Evolutionary conservation across 208 protist genomes (phyloP).

Genomic region (Strigomonas culicis): DNA sequence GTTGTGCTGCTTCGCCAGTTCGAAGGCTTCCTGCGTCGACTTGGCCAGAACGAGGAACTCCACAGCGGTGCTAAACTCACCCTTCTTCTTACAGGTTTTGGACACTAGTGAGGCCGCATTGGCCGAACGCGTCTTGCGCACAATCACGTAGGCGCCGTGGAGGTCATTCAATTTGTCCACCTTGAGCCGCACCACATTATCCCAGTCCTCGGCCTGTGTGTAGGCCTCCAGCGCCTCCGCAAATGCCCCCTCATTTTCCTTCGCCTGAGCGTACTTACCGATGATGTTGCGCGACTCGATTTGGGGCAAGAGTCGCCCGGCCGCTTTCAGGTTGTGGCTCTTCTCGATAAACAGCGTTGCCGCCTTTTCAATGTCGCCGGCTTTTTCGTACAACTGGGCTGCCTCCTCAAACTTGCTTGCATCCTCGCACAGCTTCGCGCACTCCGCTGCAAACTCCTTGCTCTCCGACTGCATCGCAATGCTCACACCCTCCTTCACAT

Average conservation of each 20-base stretch:
- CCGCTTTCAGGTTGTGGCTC: conserved; percentile 91
- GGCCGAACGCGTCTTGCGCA: conserved; percentile 88
- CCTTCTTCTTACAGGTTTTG: conserved; percentile 80
- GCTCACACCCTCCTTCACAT: conserved; percentile 77
- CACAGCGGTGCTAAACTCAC: conserved; percentile 89
- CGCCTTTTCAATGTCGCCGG: conserved; percentile 87
- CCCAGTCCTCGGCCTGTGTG: conserved; percentile 92
- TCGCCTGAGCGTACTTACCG: conserved; percentile 87
- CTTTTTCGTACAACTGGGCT: conserved; percentile 93
- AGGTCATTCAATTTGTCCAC: conserved; percentile 93
- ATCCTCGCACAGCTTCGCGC: conserved; percentile 92
- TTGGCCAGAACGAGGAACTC: conserved; percentile 97
- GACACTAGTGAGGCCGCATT: conserved; percentile 93
- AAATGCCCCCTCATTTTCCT: conserved; percentile 87
- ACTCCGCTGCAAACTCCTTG: conserved; percentile 79
- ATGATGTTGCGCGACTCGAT: conserved; percentile 95
- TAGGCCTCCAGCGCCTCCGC: conserved; percentile 93
- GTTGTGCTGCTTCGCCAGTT: conserved; percentile 87
- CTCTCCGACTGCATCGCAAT: conserved; percentile 75
- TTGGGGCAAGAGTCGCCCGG: conserved; percentile 72
- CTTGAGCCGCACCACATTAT: conserved; percentile 94
- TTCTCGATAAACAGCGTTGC: conserved; percentile 93
- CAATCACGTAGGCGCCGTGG: conserved; percentile 94
- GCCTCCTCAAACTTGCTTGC: conserved; percentile 92
- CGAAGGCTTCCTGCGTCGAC: conserved; percentile 90